These are phyloP conservation scores for Camellia japonica DNA, from an alignment of 148 eudicot species.

Conservation along the genomic window DNA sequence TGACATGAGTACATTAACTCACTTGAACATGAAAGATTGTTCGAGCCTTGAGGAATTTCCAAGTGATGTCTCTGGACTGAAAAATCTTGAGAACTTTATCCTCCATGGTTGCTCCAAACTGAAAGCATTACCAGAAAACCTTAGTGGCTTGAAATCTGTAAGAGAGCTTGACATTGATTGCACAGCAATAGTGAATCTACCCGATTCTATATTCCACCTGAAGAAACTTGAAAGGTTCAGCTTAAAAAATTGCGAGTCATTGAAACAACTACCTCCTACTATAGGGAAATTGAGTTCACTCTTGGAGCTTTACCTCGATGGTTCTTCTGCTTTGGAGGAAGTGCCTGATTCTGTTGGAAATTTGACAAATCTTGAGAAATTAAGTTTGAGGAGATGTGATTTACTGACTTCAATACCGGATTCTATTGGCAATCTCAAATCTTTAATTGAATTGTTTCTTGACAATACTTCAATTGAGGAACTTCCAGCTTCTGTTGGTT, in stretches of 20 bases:
- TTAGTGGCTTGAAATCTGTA: slow-evolving; percentile 45
- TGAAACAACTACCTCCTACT: slow-evolving; percentile 38
- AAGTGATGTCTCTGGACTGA: slow-evolving; percentile 50
- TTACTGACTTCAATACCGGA: slow-evolving; percentile 41
- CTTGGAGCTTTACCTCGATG: slow-evolving; percentile 32
- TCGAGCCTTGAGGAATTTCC: slow-evolving; percentile 40
- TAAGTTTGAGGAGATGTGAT: slow-evolving; percentile 34
- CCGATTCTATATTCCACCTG: slow-evolving; percentile 36
- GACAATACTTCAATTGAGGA: slow-evolving; percentile 28
- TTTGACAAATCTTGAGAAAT: slow-evolving; percentile 36
- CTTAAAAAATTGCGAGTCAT: slow-evolving; percentile 29
- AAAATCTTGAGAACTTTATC: slow-evolving; percentile 38
- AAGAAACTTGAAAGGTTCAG: slow-evolving; percentile 46
- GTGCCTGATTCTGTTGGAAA: slow-evolving; percentile 40
- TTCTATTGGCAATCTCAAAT: slow-evolving; percentile 40
- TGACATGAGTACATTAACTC: slow-evolving; percentile 33
- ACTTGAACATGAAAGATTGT: slow-evolving; percentile 45
- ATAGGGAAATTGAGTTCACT: slow-evolving; percentile 39
- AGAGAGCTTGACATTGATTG: slow-evolving; percentile 32
- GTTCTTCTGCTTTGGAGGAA: slow-evolving; percentile 27
- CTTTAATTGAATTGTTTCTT: slow-evolving; percentile 30
- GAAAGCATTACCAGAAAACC: slow-evolving; percentile 36
- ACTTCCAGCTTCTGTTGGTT: slow-evolving; percentile 46
- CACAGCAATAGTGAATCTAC: slow-evolving; percentile 44
- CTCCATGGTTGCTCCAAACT: slow-evolving; percentile 49